Evolutionary conservation across 768 basidiomycete species (phyloP).

Genomic region (Artomyces pyxidatus): DNA sequence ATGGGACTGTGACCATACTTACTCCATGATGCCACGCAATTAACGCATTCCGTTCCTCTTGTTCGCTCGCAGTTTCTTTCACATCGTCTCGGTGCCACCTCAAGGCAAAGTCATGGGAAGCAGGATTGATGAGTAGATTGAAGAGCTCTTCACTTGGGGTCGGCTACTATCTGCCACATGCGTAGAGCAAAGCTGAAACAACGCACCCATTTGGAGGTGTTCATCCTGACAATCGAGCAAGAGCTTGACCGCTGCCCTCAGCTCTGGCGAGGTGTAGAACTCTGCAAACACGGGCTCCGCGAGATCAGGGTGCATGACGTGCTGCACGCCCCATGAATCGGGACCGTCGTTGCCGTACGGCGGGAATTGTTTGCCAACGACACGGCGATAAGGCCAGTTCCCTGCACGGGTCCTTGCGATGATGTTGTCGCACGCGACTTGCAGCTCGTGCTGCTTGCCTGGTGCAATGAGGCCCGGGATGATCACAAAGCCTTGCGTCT

Average conservation of each 20-base stretch:
- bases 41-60: conserved; percentile 55
- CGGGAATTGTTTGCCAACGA: conserved; percentile 74
- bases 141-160: conserved; percentile 46
- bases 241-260: conserved; percentile 35
- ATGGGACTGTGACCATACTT: too few relatives aligned
- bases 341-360: conserved; percentile 51
- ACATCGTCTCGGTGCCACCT: conserved; percentile 81
- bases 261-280: conserved; percentile 56
- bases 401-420: conserved; percentile 49
- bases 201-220: conserved; percentile 66
- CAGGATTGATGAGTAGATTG: conserved; percentile 68
- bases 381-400: conserved; percentile 56
- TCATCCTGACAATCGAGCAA: conserved; percentile 50
- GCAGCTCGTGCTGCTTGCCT: conserved; percentile 31
- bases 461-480: conserved; percentile 45
- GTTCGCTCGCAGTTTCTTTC: conserved; percentile 41
- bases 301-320: conserved; percentile 73
- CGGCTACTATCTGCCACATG: neutral
- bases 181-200: neutral
- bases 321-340: conserved; percentile 78
- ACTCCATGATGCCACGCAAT: conserved; percentile 59
- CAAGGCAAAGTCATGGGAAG: conserved; percentile 55
- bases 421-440: conserved; percentile 42
- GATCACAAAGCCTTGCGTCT: conserved; percentile 58
- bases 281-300: conserved; percentile 47